These are phyloP conservation scores for Spergularia marina DNA, from an alignment of 148 eudicot genomes.

Conservation along the genomic window DNA sequence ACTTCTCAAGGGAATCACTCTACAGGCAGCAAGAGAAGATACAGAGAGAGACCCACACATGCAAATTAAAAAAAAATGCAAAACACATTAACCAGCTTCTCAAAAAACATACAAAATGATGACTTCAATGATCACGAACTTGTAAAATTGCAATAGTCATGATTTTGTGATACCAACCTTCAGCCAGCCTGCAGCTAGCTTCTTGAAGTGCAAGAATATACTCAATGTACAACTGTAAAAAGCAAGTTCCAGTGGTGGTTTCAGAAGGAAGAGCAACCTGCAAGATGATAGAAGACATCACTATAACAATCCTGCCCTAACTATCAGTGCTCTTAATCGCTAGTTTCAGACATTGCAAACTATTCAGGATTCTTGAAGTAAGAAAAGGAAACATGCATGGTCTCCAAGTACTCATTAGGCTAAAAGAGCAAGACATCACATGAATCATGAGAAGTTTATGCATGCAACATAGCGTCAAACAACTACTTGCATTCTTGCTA, in stretches of 20 bases:
- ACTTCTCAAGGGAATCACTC: no score
- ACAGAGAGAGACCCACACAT: no score
- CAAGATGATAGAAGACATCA: conserved; percentile 15
- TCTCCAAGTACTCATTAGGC: neutral
- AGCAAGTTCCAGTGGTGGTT: conserved; percentile 72
- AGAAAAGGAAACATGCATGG: neutral
- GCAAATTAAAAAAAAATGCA: neutral
- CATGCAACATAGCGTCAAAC: neutral
- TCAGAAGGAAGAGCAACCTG: conserved; percentile 97
- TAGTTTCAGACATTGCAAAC: neutral
- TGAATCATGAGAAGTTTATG: neutral
- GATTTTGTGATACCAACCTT: conserved; percentile 49
- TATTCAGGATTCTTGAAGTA: neutral
- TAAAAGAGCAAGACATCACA: neutral
- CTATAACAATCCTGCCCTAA: neutral
- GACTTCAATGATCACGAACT: neutral
- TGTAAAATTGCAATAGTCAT: conserved; percentile 15
- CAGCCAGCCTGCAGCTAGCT: conserved; percentile 56
- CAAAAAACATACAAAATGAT: neutral
- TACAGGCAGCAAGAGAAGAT: no score
- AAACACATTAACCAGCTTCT: neutral
- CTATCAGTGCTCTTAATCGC: neutral
- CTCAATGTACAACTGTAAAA: conserved; percentile 86
- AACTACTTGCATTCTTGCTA: no score
- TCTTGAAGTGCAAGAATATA: conserved; percentile 84